Evolutionary conservation across 176 grass and related monocot species (phyloP), one percentile per base, ranked within the genome.

Genomic region (Urochloa ruziziensis): DNA sequence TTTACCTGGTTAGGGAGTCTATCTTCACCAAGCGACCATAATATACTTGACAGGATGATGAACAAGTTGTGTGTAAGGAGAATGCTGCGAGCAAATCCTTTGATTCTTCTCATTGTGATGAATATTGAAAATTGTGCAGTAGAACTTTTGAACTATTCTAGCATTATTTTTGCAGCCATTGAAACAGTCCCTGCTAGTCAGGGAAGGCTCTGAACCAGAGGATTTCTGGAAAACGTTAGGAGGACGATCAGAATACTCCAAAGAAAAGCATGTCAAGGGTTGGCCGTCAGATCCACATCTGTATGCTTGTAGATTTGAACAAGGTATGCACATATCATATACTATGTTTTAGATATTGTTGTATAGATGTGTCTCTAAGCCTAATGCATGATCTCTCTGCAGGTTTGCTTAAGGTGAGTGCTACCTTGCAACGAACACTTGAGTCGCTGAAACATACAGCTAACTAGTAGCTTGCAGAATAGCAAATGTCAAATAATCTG

Each of bases 141-240:
- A 6, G 53, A 80, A 35, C 13, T 73, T 73, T 35, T 69, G 21
- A 60, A 69, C 10, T 88, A 34, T 85, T 43, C 29, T 79, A 37
- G 35, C 65, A 67, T 52, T 76, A 39, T 86, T 81, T 83, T 71
- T 75, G 73, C 81, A 95, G 93, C 87, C 93, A 61, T 17, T 88
- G 66, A 90, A 90, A 78, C 93, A 95, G 85, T 68, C 90, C 7
- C 75, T 90, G 60, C 14, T 92, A 68, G 62, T 90, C 77, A 93
- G 86, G 69, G 95, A 98, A 86, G 88, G 93, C 46, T 89, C 84
- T 70, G 95, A 98, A 86, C 71, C 87, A 14, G 95, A 95, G 29
- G 82, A 77, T 37, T 98, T 98, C 44, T 98, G 95, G 95, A 71
- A 76, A 82, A 74, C 80, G 69, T 66, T 98, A 88, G 90, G 92